A percentile compares a stretch with the other conserved stretches of the same genome.
phyloP scores from a whole-genome alignment of 106 monocot species.

The Dendrobium officinale region DNA sequence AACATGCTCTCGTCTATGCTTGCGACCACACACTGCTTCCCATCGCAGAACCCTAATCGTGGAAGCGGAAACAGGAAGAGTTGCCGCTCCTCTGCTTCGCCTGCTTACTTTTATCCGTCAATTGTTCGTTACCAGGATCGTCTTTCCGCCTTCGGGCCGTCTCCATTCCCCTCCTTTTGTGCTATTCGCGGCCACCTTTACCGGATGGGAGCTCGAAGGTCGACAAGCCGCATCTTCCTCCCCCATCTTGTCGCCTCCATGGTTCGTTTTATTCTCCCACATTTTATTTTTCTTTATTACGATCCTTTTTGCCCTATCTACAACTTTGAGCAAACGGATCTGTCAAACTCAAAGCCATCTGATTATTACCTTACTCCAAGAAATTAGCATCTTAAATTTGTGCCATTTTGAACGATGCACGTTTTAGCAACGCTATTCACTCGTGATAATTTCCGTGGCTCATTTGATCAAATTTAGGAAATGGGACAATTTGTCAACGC shows the following conservation, averaged over 20 bases:
- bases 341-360: neutral
- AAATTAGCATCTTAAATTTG: neutral
- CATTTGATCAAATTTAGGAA: neutral
- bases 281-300: neutral
- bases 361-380: neutral
- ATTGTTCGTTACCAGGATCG: neutral
- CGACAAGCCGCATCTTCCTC: slow-evolving; percentile 3
- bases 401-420: neutral
- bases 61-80: neutral
- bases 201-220: neutral
- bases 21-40: neutral
- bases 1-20: neutral
- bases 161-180: neutral
- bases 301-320: neutral
- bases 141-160: neutral
- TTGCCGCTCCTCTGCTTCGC: neutral
- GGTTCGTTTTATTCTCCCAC: neutral
- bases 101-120: neutral
- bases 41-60: neutral
- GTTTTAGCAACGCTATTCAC: neutral
- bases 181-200: neutral
- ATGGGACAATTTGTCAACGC: neutral
- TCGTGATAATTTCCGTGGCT: neutral
- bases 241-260: slow-evolving; percentile 7
- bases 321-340: neutral